Evolutionary conservation across 2,329 filamentous ascomycete species (phyloP).

Genomic region (Colletotrichum chrysophilum): DNA sequence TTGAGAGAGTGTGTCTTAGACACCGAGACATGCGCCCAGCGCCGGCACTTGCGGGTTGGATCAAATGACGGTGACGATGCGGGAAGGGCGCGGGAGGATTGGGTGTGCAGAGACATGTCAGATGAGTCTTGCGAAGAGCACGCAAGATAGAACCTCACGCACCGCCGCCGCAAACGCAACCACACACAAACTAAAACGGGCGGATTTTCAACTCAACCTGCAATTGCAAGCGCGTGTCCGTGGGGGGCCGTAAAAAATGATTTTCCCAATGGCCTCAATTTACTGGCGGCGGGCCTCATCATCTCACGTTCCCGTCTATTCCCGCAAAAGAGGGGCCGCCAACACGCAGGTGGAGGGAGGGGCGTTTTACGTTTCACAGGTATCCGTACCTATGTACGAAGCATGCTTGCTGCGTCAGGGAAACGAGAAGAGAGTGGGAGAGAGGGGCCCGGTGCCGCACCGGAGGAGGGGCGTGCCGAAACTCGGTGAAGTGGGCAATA

Average conservation of each 20-base stretch:
- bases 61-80: conserved; percentile 21
- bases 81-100: conserved; percentile 12
- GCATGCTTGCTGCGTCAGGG: neutral
- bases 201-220: neutral
- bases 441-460: neutral
- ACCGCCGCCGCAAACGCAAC: neutral
- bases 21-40: conserved; percentile 14
- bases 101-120: conserved; percentile 11
- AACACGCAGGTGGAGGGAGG: neutral
- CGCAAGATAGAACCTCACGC: neutral
- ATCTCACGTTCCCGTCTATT: conserved; percentile 10
- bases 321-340: neutral
- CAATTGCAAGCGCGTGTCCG: neutral
- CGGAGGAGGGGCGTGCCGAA: neutral
- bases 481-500: neutral
- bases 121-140: neutral
- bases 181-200: neutral
- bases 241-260: neutral
- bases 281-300: neutral
- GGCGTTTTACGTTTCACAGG: neutral
- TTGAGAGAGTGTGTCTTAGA: conserved; percentile 1
- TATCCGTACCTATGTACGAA: neutral
- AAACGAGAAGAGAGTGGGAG: neutral
- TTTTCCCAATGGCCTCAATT: neutral
- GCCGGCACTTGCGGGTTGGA: conserved; percentile 6